Evolutionary conservation across 2,329 filamentous ascomycete genomes (phyloP).

Genomic region (Lomentospora prolificans): DNA sequence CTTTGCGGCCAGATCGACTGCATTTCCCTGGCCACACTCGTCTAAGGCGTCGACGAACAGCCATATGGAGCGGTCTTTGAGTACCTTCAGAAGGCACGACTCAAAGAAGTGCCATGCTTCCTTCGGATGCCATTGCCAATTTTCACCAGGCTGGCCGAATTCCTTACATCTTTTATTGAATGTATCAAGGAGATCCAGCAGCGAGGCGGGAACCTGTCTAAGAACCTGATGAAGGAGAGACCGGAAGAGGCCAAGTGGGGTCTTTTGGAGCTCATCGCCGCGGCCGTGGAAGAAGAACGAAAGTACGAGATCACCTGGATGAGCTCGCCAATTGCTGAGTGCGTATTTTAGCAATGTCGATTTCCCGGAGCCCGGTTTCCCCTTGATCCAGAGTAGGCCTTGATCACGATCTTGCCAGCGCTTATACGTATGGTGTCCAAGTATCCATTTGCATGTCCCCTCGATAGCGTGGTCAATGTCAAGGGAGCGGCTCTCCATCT

Average conservation of each 20-base stretch:
- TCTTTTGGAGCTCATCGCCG: constrained; percentile 21
- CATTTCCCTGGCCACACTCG: constrained; percentile 20
- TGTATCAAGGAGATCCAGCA: constrained; percentile 12
- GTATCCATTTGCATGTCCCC: constrained; percentile 25
- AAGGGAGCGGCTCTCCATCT: constrained; percentile 9
- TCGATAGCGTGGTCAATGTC: background rate
- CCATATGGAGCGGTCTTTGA: constrained; percentile 14
- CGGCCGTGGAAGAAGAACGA: constrained; percentile 28
- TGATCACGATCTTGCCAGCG: constrained; percentile 14
- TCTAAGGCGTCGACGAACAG: constrained; percentile 26
- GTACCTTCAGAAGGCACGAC: constrained; percentile 13
- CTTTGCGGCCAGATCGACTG: constrained; percentile 11
- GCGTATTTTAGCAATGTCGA: constrained; percentile 26
- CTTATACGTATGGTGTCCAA: constrained; percentile 15
- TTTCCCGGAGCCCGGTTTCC: constrained; percentile 30
- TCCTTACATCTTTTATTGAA: constrained; percentile 11
- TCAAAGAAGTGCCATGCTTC: constrained; percentile 16
- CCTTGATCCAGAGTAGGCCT: constrained; percentile 27
- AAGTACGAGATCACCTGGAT: constrained; percentile 12
- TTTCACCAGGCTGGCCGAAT: constrained; percentile 11
- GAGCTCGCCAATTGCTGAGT: constrained; percentile 15
- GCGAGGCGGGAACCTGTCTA: constrained; percentile 14
- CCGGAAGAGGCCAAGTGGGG: constrained; percentile 23
- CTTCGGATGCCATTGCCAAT: constrained; percentile 18
- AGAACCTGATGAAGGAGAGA: constrained; percentile 24